These are phyloP conservation scores for Cadophora sp. DNA, from an alignment of 2,329 filamentous ascomycete species.

Conservation along the genomic window DNA sequence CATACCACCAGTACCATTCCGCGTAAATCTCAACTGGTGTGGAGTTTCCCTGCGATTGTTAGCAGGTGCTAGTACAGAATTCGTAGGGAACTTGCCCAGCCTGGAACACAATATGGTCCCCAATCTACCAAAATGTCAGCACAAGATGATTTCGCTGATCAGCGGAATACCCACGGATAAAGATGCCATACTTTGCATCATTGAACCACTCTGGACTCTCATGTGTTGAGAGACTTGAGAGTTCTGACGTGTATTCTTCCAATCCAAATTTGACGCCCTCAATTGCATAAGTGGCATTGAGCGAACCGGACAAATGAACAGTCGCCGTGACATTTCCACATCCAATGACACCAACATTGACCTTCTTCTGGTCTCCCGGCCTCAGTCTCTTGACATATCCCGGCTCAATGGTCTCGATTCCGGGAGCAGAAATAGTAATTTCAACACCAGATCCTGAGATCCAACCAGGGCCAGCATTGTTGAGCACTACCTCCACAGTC, in stretches of 20 bases:
- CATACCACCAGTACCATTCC: constrained; percentile 58
- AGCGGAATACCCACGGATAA: constrained; percentile 50
- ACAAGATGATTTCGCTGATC: not conserved
- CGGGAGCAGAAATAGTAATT: constrained; percentile 43
- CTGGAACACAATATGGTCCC: constrained; percentile 62
- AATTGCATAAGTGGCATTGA: constrained; percentile 32
- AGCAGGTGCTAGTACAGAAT: not conserved
- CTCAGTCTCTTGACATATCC: constrained; percentile 50
- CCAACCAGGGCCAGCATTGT: constrained; percentile 48
- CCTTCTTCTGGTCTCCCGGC: constrained; percentile 52
- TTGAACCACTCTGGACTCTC: constrained; percentile 61
- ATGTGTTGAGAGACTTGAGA: constrained; percentile 48
- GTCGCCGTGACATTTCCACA: constrained; percentile 36
- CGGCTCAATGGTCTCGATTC: constrained; percentile 52
- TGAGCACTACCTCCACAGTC: constrained; percentile 50
- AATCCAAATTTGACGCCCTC: constrained; percentile 45
- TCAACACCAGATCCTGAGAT: constrained; percentile 44
- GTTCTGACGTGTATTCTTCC: constrained; percentile 46
- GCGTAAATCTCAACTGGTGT: constrained; percentile 47
- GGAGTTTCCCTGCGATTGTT: constrained; percentile 29
- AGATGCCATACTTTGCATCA: constrained; percentile 63
- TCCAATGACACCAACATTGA: constrained; percentile 48
- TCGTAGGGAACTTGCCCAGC: constrained; percentile 49
- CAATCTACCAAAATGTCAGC: not conserved
- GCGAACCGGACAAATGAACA: constrained; percentile 34